These are phyloP conservation scores for Pancytospora philotis DNA, from an alignment of 371 early-diverging fungal species.

Conservation along the genomic window DNA sequence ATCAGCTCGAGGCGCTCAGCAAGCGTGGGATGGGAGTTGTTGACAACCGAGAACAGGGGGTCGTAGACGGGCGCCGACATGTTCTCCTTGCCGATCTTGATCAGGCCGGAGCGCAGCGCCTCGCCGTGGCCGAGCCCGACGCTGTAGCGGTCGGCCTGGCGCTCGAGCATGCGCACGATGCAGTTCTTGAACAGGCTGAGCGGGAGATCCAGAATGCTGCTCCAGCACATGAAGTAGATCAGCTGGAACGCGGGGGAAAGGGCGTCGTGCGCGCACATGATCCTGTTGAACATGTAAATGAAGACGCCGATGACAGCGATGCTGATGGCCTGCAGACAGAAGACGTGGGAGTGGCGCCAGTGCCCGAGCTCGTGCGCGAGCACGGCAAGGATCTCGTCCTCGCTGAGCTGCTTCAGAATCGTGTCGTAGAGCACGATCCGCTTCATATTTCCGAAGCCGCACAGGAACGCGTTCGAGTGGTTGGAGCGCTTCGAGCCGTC, in stretches of 20 bases:
- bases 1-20: conserved; percentile 73
- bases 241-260: not conserved
- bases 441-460: conserved; percentile 70
- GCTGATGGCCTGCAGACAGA: conserved; percentile 64
- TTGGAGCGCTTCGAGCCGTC: conserved; percentile 81
- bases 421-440: conserved; percentile 91
- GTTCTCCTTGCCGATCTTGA: conserved; percentile 80
- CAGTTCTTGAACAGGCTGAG: conserved; percentile 61
- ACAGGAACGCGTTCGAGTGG: conserved; percentile 90
- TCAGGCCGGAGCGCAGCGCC: conserved; percentile 67
- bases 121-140: conserved; percentile 66
- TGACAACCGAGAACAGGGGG: conserved; percentile 74
- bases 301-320: not conserved
- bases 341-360: conserved; percentile 75
- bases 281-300: conserved; percentile 19
- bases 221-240: not conserved
- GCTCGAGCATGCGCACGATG: conserved; percentile 74
- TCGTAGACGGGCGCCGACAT: conserved; percentile 75
- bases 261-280: not conserved
- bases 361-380: conserved; percentile 83
- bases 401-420: conserved; percentile 68
- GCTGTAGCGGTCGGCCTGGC: conserved; percentile 81
- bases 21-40: conserved; percentile 80
- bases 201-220: conserved; percentile 19
- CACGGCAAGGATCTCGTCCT: conserved; percentile 75